Percentiles rank a stretch among this genome's conserved stretches.
phyloP scores from a whole-genome alignment of 352 stramenopile species.

The Globisporangium megalacanthum region DNA sequence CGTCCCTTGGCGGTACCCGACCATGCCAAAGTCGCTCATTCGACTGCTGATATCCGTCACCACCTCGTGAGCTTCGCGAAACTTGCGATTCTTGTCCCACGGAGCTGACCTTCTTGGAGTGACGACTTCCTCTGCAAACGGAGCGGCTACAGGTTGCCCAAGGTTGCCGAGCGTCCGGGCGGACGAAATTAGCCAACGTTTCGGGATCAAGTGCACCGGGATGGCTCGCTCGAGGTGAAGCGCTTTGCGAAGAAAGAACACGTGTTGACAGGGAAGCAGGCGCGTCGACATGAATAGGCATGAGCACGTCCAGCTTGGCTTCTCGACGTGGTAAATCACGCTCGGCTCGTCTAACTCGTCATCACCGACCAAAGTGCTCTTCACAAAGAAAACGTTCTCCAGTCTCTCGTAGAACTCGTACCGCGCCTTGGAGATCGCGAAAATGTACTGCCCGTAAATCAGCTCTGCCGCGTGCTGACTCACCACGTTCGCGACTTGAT shows the following conservation, averaged over 20 bases:
- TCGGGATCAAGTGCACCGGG: conserved; percentile 9
- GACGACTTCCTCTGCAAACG: no score
- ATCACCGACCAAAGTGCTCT: conserved; percentile 5
- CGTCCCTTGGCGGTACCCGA: no score
- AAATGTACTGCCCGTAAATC: conserved; percentile 13
- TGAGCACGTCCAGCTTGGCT: conserved; percentile 12
- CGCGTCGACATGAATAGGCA: conserved; percentile 16
- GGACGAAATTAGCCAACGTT: conserved; percentile 11
- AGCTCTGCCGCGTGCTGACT: conserved; percentile 20
- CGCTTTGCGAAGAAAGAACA: conserved; percentile 14
- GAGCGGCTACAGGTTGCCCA: no score
- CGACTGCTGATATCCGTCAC: no score
- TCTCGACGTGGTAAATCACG: conserved; percentile 12
- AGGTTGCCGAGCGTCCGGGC: no score
- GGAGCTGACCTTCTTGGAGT: no score
- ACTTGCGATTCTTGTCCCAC: no score
- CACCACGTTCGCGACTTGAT: conserved; percentile 11
- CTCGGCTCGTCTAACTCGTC: conserved; percentile 10
- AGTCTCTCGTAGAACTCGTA: conserved; percentile 16
- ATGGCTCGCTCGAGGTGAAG: conserved; percentile 10
- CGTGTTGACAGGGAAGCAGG: conserved; percentile 12
- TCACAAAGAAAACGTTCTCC: conserved; percentile 1
- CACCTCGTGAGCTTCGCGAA: no score
- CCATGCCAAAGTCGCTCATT: no score
- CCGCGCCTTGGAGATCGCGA: conserved; percentile 2